Evolutionary conservation across 768 basidiomycete genomes (phyloP).

Genomic region (Gautieria morchelliformis): DNA sequence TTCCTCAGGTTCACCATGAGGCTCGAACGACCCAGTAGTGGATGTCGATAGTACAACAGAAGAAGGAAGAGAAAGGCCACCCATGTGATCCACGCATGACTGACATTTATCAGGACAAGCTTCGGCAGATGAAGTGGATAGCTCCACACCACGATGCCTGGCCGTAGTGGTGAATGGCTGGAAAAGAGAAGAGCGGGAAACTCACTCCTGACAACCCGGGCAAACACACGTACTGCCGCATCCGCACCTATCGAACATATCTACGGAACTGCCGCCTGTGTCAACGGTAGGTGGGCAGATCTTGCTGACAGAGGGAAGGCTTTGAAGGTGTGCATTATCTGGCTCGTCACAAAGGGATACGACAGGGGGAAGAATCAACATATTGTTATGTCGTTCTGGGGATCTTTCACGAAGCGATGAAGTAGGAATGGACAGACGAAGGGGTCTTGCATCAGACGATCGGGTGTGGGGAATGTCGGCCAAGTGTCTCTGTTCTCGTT

Average conservation of each 20-base stretch:
- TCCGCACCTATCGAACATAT: slow-evolving; percentile 38
- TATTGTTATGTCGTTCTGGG: neutral
- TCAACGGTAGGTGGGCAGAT: neutral
- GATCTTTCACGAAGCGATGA: neutral
- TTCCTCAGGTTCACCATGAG: too few species aligned
- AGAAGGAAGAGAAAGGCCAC: slow-evolving; percentile 26
- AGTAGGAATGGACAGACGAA: neutral
- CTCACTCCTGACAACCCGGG: slow-evolving; percentile 52
- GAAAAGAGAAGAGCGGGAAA: neutral
- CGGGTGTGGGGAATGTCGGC: neutral
- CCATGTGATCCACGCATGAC: slow-evolving; percentile 48
- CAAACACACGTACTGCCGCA: slow-evolving; percentile 63
- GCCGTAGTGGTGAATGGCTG: neutral
- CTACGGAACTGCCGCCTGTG: slow-evolving; percentile 28
- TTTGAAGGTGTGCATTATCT: neutral
- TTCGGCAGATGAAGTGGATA: slow-evolving; percentile 28
- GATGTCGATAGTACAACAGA: neutral
- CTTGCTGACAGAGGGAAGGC: neutral
- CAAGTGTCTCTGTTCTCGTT: neutral
- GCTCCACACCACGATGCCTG: slow-evolving; percentile 44
- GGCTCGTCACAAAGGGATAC: neutral
- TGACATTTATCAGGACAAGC: slow-evolving; percentile 45
- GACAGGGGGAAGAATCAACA: neutral
- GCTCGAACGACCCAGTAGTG: neutral
- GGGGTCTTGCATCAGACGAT: neutral